phyloP scores from a whole-genome alignment of 2,329 filamentous ascomycete genomes.

The Clonostachys byssicola region DNA sequence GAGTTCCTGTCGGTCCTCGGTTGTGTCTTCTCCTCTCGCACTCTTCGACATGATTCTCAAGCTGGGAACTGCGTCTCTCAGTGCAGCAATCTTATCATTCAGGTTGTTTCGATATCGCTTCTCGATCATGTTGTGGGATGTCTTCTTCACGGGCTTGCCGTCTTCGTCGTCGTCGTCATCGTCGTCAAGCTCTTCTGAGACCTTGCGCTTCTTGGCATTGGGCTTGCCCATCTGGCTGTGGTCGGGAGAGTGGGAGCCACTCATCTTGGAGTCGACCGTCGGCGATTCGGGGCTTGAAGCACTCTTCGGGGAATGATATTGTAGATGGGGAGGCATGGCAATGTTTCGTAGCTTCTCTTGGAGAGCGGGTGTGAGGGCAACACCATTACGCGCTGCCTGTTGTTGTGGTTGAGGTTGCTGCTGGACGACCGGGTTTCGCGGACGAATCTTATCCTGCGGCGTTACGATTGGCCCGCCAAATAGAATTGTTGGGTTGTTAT shows the following conservation, averaged over 20 bases:
- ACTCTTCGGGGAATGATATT: constrained; percentile 55
- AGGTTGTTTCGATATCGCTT: constrained; percentile 95
- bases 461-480: constrained; percentile 21
- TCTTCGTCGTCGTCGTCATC: constrained; percentile 50
- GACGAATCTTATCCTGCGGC: constrained; percentile 15
- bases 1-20: constrained; percentile 70
- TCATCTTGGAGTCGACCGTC: constrained; percentile 38
- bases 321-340: constrained; percentile 60
- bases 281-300: constrained; percentile 55
- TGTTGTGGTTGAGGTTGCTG: background rate
- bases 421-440: constrained; percentile 14
- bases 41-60: constrained; percentile 79
- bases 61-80: constrained; percentile 89
- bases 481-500: constrained; percentile 27
- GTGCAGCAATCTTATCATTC: constrained; percentile 92
- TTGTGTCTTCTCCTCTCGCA: constrained; percentile 61
- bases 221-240: constrained; percentile 34
- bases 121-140: constrained; percentile 97
- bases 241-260: constrained; percentile 41
- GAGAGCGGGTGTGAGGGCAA: constrained; percentile 49
- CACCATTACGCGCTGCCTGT: background rate
- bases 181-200: constrained; percentile 49
- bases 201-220: constrained; percentile 63
- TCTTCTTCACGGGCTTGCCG: constrained; percentile 70
- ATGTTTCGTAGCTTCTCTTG: constrained; percentile 59